These are phyloP conservation scores for Adansonia madagascariensis DNA, from an alignment of 441 rosid species.

Conservation along the genomic window DNA sequence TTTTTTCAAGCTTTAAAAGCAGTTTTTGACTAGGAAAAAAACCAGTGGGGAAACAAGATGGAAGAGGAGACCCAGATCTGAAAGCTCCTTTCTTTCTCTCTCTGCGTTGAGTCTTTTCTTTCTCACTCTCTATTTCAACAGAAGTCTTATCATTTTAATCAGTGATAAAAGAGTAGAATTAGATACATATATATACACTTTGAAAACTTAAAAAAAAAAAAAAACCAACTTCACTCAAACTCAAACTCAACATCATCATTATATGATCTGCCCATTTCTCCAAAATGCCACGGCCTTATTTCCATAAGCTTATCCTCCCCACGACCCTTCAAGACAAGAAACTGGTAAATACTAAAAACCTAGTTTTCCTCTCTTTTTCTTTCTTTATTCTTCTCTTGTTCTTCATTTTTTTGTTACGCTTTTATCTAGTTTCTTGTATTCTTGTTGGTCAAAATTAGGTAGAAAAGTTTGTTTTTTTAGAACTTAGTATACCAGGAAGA, in stretches of 20 bases:
- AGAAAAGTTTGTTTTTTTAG: neutral
- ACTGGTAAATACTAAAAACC: constrained; percentile 56
- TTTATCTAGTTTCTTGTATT: neutral
- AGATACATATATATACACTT: neutral
- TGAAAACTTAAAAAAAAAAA: constrained; percentile 1
- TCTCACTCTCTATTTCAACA: constrained; percentile 1
- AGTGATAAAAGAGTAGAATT: neutral
- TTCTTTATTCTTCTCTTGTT: neutral
- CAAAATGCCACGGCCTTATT: constrained; percentile 89
- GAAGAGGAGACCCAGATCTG: constrained; percentile 47
- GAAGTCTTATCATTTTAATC: constrained; percentile 28
- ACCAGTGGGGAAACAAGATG: constrained; percentile 28
- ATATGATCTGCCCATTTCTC: constrained; percentile 28
- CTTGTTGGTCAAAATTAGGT: constrained; percentile 14
- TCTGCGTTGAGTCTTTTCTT: neutral
- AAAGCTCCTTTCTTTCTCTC: constrained; percentile 31
- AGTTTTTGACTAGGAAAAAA: constrained; percentile 42
- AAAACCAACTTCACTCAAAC: constrained; percentile 18
- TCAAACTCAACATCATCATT: constrained; percentile 24
- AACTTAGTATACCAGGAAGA: neutral
- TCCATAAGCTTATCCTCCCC: constrained; percentile 82
- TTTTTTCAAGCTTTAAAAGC: constrained; percentile 22
- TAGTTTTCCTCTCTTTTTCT: constrained; percentile 14
- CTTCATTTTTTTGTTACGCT: neutral
- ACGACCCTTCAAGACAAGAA: constrained; percentile 71